Evolutionary conservation across 768 basidiomycete species (phyloP).

Genomic region (Boletus rex-veris): DNA sequence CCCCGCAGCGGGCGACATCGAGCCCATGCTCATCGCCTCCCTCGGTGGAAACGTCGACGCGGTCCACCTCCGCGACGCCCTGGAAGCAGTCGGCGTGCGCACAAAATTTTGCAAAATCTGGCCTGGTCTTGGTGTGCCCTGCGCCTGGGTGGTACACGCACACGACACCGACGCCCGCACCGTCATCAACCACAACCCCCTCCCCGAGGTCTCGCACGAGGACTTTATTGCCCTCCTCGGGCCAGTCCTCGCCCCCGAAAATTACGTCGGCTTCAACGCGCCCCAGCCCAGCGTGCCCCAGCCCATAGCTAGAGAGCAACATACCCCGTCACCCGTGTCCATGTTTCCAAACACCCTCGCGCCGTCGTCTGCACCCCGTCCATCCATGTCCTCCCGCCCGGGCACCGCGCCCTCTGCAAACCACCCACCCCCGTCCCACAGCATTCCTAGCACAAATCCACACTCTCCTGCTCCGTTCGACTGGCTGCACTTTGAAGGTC

Average conservation of each 20-base stretch:
- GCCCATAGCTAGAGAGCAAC: slow-evolving; percentile 19
- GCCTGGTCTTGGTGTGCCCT: slow-evolving; percentile 69
- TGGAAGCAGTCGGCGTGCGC: slow-evolving; percentile 63
- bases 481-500: slow-evolving; percentile 84
- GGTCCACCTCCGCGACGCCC: slow-evolving; percentile 53
- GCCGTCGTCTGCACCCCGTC: slow-evolving; percentile 28
- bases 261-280: slow-evolving; percentile 44
- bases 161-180: slow-evolving; percentile 63
- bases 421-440: slow-evolving; percentile 8
- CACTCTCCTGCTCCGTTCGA: slow-evolving; percentile 77
- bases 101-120: slow-evolving; percentile 74
- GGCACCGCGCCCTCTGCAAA: slow-evolving; percentile 27
- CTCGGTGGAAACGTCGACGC: slow-evolving; percentile 74
- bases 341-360: slow-evolving; percentile 25
- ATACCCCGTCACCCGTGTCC: slow-evolving; percentile 27
- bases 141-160: slow-evolving; percentile 78
- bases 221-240: slow-evolving; percentile 79
- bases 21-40: slow-evolving; percentile 70
- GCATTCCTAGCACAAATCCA: slow-evolving; percentile 38
- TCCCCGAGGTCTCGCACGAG: slow-evolving; percentile 83
- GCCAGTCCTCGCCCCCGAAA: slow-evolving; percentile 79
- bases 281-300: slow-evolving; percentile 17
- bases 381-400: slow-evolving; percentile 34
- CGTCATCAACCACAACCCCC: slow-evolving; percentile 82
- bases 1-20: slow-evolving; percentile 28